Base-by-base conservation (phyloP, 2,329 filamentous ascomycete genomes). In the Trichophyton equinum region DNA sequence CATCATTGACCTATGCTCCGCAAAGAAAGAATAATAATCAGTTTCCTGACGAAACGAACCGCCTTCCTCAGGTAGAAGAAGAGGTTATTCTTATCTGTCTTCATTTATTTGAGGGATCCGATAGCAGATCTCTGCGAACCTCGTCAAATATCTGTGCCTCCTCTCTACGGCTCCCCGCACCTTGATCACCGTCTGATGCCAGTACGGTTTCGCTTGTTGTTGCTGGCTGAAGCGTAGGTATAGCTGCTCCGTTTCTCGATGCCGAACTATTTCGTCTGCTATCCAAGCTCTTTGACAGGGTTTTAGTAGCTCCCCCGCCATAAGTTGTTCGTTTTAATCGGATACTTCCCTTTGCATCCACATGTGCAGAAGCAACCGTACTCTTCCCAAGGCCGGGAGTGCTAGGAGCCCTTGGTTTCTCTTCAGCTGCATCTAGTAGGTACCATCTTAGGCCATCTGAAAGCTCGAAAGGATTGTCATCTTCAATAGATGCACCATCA, bases 381-480 rank as follows among this genome's bases (percentile, higher is more conserved):
- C 87, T 91, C 73, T 95, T 96, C 44, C 89, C 89, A 60, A 96
- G 81, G 0, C 92, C 91, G 0, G 94, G 92, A 0, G 92, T 97
- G n/a, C 88, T 86, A 0, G 94, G 94, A 1, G 91, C 91, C 1
- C 88, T 88, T 0, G 90, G 85, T 70, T 96, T 96, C 74, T 99
- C 94, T 74, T 99, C 94, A 1, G 84, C 81, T 0, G 94, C 94
- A 70, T 99, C 92, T 40, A 99, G 86, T 4, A 99, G 82, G 74
- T 96, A 97, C 94, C 94, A 99, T 38, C 92, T 85, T 56, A 99
- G 77, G 2, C 94, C 94, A 68, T 99, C 94, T 0, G 91, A 96
- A 11, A 99, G 81, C 68, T 96, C 91, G 72, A 99, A 99, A 0
- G 94, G 94, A 69, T 99, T 99, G 65, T 97, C 94, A 64, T 96